A percentile compares a stretch with the other conserved stretches of the same genome.
Conservation (phyloP, 2,329 filamentous ascomycete genomes). For the Aspergillus aculeatinus region DNA sequence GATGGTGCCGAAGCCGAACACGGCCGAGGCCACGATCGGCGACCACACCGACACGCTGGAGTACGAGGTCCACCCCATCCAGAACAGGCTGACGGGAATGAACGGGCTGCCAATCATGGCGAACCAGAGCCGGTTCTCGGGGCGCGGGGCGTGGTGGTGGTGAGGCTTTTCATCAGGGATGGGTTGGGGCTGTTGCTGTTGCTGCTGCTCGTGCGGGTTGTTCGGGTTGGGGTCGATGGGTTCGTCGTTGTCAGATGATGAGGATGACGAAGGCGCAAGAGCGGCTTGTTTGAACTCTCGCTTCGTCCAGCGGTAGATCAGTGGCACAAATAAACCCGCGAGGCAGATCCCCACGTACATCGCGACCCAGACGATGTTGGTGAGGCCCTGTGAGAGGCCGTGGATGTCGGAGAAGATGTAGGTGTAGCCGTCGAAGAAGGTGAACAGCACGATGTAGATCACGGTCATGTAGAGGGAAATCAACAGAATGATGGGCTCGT, state of each 20-base stretch:
- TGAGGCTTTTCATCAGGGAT: not conserved
- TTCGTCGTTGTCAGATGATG: not conserved
- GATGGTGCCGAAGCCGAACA: constrained; percentile 54
- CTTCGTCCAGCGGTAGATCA: constrained; percentile 49
- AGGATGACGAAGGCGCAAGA: not conserved
- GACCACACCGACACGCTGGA: constrained; percentile 52
- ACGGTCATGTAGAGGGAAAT: constrained; percentile 36
- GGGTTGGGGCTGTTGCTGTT: not conserved
- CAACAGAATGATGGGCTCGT: constrained; percentile 41
- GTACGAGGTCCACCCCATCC: constrained; percentile 57
- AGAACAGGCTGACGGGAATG: constrained; percentile 57
- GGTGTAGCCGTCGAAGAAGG: constrained; percentile 49
- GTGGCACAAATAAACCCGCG: constrained; percentile 42
- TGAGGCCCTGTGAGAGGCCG: constrained; percentile 48
- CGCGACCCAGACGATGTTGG: constrained; percentile 51
- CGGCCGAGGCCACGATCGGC: constrained; percentile 50
- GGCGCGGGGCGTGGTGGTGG: constrained; percentile 28
- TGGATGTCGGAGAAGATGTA: constrained; percentile 55
- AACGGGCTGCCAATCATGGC: constrained; percentile 53
- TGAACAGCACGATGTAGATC: constrained; percentile 39
- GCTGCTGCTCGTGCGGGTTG: not conserved
- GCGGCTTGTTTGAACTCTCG: constrained; percentile 44
- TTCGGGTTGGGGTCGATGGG: not conserved
- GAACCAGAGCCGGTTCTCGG: constrained; percentile 57
- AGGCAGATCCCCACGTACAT: constrained; percentile 48